Evolutionary conservation across 129 eudicot species (phyloP).

Genomic region (Oenanthe sinensis): DNA sequence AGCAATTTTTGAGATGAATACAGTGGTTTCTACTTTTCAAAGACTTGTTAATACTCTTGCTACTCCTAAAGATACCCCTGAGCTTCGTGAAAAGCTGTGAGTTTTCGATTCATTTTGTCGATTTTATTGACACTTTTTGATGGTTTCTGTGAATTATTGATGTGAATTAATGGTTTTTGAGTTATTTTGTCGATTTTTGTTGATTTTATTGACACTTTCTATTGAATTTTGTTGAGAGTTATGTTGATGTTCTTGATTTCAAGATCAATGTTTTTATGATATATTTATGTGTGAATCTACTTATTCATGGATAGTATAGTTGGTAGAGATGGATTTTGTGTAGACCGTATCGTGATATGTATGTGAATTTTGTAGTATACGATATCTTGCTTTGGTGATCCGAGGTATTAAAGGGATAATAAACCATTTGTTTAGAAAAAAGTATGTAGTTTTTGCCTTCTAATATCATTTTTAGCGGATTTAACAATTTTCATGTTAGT

Average conservation of each 20-base stretch:
- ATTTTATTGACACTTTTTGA: neutral
- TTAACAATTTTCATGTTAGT: too few species aligned
- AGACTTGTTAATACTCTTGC: slow-evolving; percentile 94
- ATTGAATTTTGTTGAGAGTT: neutral
- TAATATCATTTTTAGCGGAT: neutral
- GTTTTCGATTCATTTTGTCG: neutral
- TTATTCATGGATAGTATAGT: neutral
- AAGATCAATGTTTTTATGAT: neutral
- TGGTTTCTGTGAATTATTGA: neutral
- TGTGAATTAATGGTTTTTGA: neutral
- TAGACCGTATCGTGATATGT: neutral
- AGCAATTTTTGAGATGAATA: slow-evolving; percentile 91
- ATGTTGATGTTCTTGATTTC: neutral
- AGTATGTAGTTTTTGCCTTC: too few species aligned
- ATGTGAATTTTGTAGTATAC: neutral
- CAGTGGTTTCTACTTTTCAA: slow-evolving; percentile 78
- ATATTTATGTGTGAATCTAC: neutral
- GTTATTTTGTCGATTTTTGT: too few species aligned
- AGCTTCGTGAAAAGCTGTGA: slow-evolving; percentile 89
- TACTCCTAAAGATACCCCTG: slow-evolving; percentile 95
- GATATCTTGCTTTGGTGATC: neutral
- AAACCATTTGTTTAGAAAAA: too few species aligned
- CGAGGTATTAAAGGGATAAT: neutral
- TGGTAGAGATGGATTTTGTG: neutral
- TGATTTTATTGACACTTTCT: too few species aligned